Base-by-base conservation (phyloP, 352 stramenopile genomes). In the Phytophthora pini region DNA sequence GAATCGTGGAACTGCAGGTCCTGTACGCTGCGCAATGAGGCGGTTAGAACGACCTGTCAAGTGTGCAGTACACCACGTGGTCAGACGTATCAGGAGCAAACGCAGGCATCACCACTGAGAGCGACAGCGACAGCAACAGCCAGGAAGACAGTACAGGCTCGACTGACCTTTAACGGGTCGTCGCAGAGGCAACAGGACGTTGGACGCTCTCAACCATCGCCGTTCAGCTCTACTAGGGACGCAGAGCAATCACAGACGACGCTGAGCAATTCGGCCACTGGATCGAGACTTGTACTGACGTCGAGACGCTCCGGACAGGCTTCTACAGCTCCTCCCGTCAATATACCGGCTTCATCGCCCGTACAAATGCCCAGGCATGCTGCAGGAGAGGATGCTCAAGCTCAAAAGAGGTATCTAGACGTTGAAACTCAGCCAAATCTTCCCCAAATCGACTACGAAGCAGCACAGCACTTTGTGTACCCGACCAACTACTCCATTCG, bases 401-500 rank as follows among this genome's bases (percentile, higher is more conserved):
- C 82, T 22, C 86, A 76, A 70, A 85, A 38, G 36, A 76, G 86
- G 38, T 94, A 94, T 50, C 46, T 86, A 36, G 70, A 88, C 41
- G 50, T 86, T 13, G 63, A 74, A 32, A 52, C 72, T 32, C 57
- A 68, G 12, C 66, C 72, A 9, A 66, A 41, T 15, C 80, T 74
- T 52, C 82, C 84, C 3, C 60, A 69, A 38, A 86, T 94, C 36
- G 84, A 97, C 70, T 65, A 54, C 9, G 78, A 88, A 22, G 74
- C 82, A 3, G 77, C 75, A n/a, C 71, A 87, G 41, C 63, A 81
- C 40, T 97, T 94, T 43, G 77, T 95, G 34, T 98, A 97, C 63
- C 92, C 90, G 46, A 97, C 79, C 17, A 97, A 97, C 57, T 97
- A 98, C 74, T 77, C 88, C 13, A 72, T 97, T 20, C 92, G 92